These are phyloP conservation scores for Fusarium pseudoanthophilum DNA, from an alignment of 2,329 filamentous ascomycete species.

Conservation along the genomic window DNA sequence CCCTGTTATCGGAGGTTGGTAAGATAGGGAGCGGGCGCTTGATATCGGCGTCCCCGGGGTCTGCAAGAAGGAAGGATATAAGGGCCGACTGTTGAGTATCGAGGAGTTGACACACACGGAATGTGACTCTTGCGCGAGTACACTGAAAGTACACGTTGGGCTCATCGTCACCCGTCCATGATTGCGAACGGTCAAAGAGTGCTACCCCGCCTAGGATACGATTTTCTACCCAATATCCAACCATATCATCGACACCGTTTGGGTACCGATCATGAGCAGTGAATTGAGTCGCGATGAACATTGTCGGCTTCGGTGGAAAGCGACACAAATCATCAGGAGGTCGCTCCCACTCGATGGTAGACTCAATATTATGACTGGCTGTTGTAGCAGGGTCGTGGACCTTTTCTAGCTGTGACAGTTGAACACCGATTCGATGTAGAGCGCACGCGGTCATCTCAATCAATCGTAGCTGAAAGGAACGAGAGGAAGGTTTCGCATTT, in stretches of 20 bases:
- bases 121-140: neutral
- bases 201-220: conserved; percentile 18
- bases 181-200: conserved; percentile 7
- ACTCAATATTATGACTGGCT: neutral
- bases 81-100: conserved; percentile 13
- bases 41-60: neutral
- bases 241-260: conserved; percentile 8
- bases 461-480: neutral
- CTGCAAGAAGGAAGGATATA: conserved; percentile 4
- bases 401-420: neutral
- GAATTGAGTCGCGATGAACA: conserved; percentile 12
- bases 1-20: neutral
- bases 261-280: conserved; percentile 10
- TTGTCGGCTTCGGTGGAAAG: neutral
- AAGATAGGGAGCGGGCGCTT: conserved; percentile 6
- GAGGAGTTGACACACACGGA: conserved; percentile 18
- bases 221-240: conserved; percentile 23
- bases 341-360: conserved; percentile 4
- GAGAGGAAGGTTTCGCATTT: accelerated
- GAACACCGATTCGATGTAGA: neutral
- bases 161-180: neutral
- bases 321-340: neutral
- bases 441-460: neutral
- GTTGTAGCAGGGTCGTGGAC: neutral
- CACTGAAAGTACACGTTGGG: conserved; percentile 22